phyloP scores from a whole-genome alignment of 192 early-diverging fungal species.

The Umbelopsis vinacea region DNA sequence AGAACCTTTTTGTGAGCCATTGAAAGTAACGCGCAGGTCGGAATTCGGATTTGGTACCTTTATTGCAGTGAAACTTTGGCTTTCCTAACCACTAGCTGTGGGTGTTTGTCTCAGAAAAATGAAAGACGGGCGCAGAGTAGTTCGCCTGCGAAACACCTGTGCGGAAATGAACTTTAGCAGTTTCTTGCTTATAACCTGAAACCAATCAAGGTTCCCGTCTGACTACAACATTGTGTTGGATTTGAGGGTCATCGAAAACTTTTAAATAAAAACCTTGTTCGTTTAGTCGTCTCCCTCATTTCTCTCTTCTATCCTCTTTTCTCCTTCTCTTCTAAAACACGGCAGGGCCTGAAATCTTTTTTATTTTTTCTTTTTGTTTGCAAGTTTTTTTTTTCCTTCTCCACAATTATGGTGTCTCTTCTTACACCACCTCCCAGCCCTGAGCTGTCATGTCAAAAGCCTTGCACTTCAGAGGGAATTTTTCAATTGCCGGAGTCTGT shows the following conservation, averaged over 20 bases:
- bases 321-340: neutral
- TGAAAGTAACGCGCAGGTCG: slow-evolving; percentile 5
- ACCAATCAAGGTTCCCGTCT: slow-evolving; percentile 19
- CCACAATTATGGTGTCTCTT: neutral
- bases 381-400: neutral
- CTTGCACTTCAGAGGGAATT: neutral
- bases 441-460: neutral
- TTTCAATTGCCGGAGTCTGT: slow-evolving; percentile 19
- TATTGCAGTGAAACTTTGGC: slow-evolving; percentile 21
- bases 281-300: neutral
- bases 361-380: neutral
- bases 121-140: slow-evolving; percentile 19
- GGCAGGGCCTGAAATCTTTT: neutral
- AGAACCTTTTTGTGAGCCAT: neutral
- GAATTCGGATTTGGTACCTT: slow-evolving; percentile 12
- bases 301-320: slow-evolving; percentile 3
- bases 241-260: slow-evolving; percentile 8
- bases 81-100: slow-evolving; percentile 10
- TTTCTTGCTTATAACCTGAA: slow-evolving; percentile 19
- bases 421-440: slow-evolving; percentile 16
- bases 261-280: slow-evolving; percentile 5
- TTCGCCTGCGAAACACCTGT: slow-evolving; percentile 16
- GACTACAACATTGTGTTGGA: slow-evolving; percentile 24
- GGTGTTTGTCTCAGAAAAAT: slow-evolving; percentile 24
- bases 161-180: slow-evolving; percentile 23